phyloP scores from a whole-genome alignment of 768 basidiomycete genomes.

The Pisolithus marmoratus region DNA sequence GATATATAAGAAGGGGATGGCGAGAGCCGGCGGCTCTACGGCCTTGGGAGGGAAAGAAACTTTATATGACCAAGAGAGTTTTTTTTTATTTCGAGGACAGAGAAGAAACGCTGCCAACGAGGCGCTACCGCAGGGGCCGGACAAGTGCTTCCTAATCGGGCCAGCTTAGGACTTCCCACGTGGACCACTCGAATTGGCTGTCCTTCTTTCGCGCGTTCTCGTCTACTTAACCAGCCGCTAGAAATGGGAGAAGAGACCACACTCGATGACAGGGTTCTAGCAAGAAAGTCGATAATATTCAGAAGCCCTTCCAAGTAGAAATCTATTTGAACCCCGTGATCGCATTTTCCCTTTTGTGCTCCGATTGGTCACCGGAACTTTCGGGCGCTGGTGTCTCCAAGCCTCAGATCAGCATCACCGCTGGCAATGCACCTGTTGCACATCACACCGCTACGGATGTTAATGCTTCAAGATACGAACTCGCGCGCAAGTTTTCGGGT shows the following conservation, averaged over 20 bases:
- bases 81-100: conserved; percentile 2
- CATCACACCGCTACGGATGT: too few relatives aligned
- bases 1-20: background rate
- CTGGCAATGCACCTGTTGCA: too few relatives aligned
- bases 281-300: too few relatives aligned
- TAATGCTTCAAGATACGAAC: too few relatives aligned
- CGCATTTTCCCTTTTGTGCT: background rate
- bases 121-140: conserved; percentile 9
- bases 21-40: conserved; percentile 13
- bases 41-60: conserved; percentile 8
- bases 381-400: background rate
- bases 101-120: conserved; percentile 13
- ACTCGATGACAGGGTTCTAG: background rate
- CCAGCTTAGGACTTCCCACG: background rate
- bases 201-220: too few relatives aligned
- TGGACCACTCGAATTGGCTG: background rate
- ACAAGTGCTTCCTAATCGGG: conserved; percentile 25
- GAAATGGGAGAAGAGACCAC: too few relatives aligned
- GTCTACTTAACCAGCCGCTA: too few relatives aligned
- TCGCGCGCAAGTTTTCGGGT: too few relatives aligned
- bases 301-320: too few relatives aligned
- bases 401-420: too few relatives aligned
- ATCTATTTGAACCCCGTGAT: background rate
- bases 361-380: background rate
- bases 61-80: conserved; percentile 8